Conservation (phyloP, 495 filamentous ascomycete genomes). For the Hyaloscypha hepaticicola region DNA sequence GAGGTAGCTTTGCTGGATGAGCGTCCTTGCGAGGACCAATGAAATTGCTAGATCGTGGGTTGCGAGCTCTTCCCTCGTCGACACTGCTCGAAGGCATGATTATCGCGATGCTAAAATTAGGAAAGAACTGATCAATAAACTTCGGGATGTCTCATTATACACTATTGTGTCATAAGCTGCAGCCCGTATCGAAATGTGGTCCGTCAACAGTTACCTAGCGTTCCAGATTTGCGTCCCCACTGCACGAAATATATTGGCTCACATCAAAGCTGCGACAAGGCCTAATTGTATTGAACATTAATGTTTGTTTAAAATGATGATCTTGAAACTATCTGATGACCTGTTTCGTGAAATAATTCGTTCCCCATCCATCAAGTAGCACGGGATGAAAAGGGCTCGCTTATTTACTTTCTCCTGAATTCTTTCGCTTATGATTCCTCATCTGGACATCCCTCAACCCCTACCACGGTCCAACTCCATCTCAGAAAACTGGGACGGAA, state of each 20-base stretch:
- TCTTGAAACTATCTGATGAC: too few relatives aligned
- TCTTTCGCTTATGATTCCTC: background rate
- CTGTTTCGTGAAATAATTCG: too few relatives aligned
- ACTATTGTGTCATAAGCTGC: background rate
- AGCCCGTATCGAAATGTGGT: background rate
- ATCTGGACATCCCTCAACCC: background rate
- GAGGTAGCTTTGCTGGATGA: too few relatives aligned
- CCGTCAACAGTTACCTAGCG: background rate
- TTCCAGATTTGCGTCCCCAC: background rate
- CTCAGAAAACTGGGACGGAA: background rate
- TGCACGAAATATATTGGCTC: background rate
- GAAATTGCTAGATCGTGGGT: too few relatives aligned
- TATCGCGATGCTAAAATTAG: too few relatives aligned
- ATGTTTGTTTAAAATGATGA: background rate
- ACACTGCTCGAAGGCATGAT: too few relatives aligned
- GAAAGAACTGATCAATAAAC: too few relatives aligned
- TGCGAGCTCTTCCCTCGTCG: too few relatives aligned
- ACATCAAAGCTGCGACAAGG: background rate
- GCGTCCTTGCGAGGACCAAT: too few relatives aligned
- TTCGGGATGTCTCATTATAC: too few relatives aligned
- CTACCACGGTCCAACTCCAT: conserved; percentile 1
- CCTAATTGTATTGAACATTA: background rate
- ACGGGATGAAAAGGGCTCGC: background rate
- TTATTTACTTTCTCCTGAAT: background rate
- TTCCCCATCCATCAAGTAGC: background rate